Evolutionary conservation across 2,329 filamentous ascomycete genomes (phyloP).

Genomic region (Colletotrichum sojae): DNA sequence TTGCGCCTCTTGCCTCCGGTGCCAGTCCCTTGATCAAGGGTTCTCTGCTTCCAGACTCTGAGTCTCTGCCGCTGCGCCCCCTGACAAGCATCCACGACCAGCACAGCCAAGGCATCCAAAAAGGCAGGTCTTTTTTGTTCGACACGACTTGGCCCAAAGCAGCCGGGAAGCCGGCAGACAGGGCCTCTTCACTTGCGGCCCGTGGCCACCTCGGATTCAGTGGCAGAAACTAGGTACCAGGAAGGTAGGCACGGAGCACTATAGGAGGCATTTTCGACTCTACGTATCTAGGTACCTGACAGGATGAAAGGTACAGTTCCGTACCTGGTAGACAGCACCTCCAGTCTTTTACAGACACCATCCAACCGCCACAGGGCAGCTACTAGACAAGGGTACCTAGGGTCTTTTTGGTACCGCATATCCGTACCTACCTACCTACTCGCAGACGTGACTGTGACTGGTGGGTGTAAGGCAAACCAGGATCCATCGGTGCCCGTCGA

Average conservation of each 20-base stretch:
- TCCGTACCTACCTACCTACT: background rate
- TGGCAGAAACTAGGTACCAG: background rate
- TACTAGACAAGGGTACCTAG: background rate
- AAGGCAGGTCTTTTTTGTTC: conserved; percentile 18
- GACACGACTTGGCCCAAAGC: conserved; percentile 16
- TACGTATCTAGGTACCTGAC: too few species aligned
- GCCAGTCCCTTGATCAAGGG: background rate
- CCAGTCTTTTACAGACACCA: background rate
- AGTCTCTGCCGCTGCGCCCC: conserved; percentile 14
- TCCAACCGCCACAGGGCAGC: too few species aligned
- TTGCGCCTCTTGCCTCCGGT: conserved; percentile 5
- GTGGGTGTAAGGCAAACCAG: conserved; percentile 28
- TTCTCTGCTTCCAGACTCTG: conserved; percentile 29
- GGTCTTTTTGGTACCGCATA: conserved; percentile 8
- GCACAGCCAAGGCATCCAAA: conserved; percentile 8
- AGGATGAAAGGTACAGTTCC: too few species aligned
- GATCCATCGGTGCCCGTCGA: conserved; percentile 30
- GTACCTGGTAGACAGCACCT: background rate
- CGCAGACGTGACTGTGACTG: conserved; percentile 23
- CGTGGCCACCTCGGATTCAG: conserved; percentile 14
- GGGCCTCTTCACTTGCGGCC: background rate
- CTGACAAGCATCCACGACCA: conserved; percentile 1
- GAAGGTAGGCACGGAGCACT: too few species aligned
- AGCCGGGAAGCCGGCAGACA: conserved; percentile 19
- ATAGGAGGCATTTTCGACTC: too few species aligned